Evolutionary conservation across 1,284 basidiomycete genomes (phyloP).

Genomic region (Trichosporon faecale): DNA sequence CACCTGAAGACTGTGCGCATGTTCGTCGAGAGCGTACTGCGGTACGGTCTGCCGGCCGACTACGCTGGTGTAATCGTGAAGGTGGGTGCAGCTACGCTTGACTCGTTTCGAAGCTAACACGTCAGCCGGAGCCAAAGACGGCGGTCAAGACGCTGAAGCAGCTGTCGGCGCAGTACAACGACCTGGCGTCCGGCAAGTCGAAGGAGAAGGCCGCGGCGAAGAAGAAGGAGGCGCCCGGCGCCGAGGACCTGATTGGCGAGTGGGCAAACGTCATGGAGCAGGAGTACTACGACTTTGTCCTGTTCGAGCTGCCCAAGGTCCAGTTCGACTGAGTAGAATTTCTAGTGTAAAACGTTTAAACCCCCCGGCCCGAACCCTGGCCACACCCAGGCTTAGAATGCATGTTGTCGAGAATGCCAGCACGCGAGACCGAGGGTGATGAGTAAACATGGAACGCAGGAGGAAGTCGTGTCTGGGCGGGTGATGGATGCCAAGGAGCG

Average conservation of each 20-base stretch:
- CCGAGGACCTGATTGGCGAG: slow-evolving; percentile 70
- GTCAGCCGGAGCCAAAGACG: slow-evolving; percentile 79
- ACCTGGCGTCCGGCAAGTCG: slow-evolving; percentile 57
- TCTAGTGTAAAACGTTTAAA: neutral
- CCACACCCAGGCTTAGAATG: neutral
- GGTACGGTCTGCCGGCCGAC: slow-evolving; percentile 91
- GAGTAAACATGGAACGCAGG: no score
- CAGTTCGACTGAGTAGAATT: slow-evolving; percentile 24
- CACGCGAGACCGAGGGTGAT: neutral
- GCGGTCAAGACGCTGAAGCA: slow-evolving; percentile 73
- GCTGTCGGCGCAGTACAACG: slow-evolving; percentile 73
- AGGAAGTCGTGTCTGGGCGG: no score
- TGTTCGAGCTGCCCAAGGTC: slow-evolving; percentile 62
- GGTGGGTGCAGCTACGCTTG: slow-evolving; percentile 52
- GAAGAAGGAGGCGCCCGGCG: slow-evolving; percentile 25
- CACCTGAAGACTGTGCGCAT: slow-evolving; percentile 89
- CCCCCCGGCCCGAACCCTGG: neutral
- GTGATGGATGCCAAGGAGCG: no score
- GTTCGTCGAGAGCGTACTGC: slow-evolving; percentile 91
- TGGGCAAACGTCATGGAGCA: slow-evolving; percentile 88
- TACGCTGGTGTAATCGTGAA: slow-evolving; percentile 80
- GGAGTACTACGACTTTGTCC: slow-evolving; percentile 88
- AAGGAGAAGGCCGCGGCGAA: slow-evolving; percentile 29
- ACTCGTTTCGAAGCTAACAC: neutral
- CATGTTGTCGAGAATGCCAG: slow-evolving; percentile 5